Percentiles rank a stretch among this genome's conserved stretches.
These are phyloP conservation scores for Tetrapisispora pingtungensis DNA, from an alignment of 805 yeast genomes.

Conservation along the genomic window DNA sequence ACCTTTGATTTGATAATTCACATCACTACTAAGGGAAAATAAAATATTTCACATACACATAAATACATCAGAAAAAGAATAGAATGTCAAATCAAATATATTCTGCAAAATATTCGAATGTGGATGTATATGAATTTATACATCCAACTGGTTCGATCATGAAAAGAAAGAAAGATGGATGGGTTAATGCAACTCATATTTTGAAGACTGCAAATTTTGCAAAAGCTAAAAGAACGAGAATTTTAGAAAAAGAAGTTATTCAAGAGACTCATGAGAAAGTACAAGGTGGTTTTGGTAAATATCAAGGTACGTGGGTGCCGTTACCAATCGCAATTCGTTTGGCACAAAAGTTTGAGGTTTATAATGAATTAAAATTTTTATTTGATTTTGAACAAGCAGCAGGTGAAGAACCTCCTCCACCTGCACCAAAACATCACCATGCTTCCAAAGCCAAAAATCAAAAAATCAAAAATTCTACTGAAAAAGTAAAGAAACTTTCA, in stretches of 20 bases:
- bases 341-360: slow-evolving; percentile 56
- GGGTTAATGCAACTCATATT: slow-evolving; percentile 94
- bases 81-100: slow-evolving; percentile 35
- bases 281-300: slow-evolving; percentile 95
- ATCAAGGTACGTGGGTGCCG: slow-evolving; percentile 97
- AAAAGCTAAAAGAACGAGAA: slow-evolving; percentile 86
- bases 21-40: too few species aligned
- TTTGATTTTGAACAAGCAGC: slow-evolving; percentile 48
- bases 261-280: slow-evolving; percentile 82
- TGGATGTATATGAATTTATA: slow-evolving; percentile 72
- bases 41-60: too few species aligned
- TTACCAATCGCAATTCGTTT: slow-evolving; percentile 60
- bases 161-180: slow-evolving; percentile 67
- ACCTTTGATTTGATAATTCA: too few species aligned
- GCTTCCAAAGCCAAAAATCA: slow-evolving; percentile 40
- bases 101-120: slow-evolving; percentile 71
- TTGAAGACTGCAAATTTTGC: slow-evolving; percentile 89
- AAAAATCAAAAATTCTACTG: slow-evolving; percentile 16
- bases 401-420: slow-evolving; percentile 45
- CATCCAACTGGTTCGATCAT: slow-evolving; percentile 62
- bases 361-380: slow-evolving; percentile 50
- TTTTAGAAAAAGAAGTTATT: slow-evolving; percentile 88
- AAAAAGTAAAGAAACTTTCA: slow-evolving; percentile 8
- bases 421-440: slow-evolving; percentile 58
- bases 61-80: too few species aligned